These are phyloP conservation scores for Globisporangium parvum DNA, from an alignment of 352 stramenopile species.

Conservation along the genomic window DNA sequence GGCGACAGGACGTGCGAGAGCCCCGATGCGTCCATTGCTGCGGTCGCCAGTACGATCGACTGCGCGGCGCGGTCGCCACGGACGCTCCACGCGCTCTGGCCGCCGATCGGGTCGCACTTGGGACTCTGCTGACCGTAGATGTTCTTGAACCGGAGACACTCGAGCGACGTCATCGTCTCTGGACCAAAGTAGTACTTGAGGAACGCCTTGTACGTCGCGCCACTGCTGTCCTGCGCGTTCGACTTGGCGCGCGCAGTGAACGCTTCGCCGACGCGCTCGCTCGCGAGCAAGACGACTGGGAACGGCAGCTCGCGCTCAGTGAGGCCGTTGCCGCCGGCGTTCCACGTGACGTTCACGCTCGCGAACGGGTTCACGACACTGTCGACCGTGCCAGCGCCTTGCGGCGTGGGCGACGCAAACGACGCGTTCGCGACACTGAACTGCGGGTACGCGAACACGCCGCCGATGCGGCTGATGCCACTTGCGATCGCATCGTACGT, in stretches of 20 bases:
- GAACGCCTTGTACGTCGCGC: constrained; percentile 62
- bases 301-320: constrained; percentile 40
- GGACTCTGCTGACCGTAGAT: constrained; percentile 57
- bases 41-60: constrained; percentile 68
- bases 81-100: constrained; percentile 65
- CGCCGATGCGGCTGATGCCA: constrained; percentile 33
- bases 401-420: constrained; percentile 46
- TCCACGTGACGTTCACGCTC: constrained; percentile 54
- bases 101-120: constrained; percentile 74
- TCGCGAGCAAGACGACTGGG: constrained; percentile 59
- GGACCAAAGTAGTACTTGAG: constrained; percentile 87
- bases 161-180: constrained; percentile 57
- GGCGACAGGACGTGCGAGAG: constrained; percentile 67
- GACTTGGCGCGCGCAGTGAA: constrained; percentile 53
- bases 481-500: constrained; percentile 25
- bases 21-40: constrained; percentile 67
- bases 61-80: constrained; percentile 42
- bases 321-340: constrained; percentile 45
- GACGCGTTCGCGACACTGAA: constrained; percentile 29
- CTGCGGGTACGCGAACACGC: constrained; percentile 55
- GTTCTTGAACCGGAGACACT: constrained; percentile 73
- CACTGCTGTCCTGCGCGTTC: constrained; percentile 36
- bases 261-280: constrained; percentile 23
- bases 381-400: constrained; percentile 57
- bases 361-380: constrained; percentile 64